Conservation (phyloP, 202 grass and related monocot genomes). For the Panicum hallii region DNA sequence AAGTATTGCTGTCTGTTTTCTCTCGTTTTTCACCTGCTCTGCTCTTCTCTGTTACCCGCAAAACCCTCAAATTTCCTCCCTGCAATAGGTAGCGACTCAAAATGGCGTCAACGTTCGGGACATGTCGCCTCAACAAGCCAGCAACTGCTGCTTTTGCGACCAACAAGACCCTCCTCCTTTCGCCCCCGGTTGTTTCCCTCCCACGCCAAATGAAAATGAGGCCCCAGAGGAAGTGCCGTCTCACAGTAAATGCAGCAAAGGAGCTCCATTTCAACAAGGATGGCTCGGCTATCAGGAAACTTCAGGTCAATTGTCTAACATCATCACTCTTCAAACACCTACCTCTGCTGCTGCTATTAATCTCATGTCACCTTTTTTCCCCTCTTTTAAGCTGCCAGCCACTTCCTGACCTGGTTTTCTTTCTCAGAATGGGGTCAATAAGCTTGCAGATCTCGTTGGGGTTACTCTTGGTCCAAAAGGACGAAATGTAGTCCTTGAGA, state of each 20-base stretch:
- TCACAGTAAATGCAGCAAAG: slow-evolving; percentile 76
- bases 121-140: slow-evolving; percentile 48
- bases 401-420: slow-evolving; percentile 7
- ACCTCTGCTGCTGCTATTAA: neutral
- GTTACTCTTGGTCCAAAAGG: slow-evolving; percentile 98
- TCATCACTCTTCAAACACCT: neutral
- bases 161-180: slow-evolving; percentile 46
- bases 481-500: slow-evolving; percentile 91
- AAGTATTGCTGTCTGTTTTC: too few relatives aligned
- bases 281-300: slow-evolving; percentile 81
- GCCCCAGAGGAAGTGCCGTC: slow-evolving; percentile 48
- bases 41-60: neutral
- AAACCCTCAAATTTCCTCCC: neutral
- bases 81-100: neutral
- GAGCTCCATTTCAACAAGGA: slow-evolving; percentile 96
- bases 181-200: slow-evolving; percentile 44
- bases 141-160: slow-evolving; percentile 42
- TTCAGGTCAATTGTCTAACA: slow-evolving; percentile 60
- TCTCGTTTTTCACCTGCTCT: neutral
- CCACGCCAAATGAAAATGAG: slow-evolving; percentile 27
- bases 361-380: neutral
- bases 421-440: slow-evolving; percentile 82
- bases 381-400: neutral
- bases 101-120: slow-evolving; percentile 68
- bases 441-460: slow-evolving; percentile 90